phyloP scores from a whole-genome alignment of 345 rosid genomes.

The Brassica juncea region DNA sequence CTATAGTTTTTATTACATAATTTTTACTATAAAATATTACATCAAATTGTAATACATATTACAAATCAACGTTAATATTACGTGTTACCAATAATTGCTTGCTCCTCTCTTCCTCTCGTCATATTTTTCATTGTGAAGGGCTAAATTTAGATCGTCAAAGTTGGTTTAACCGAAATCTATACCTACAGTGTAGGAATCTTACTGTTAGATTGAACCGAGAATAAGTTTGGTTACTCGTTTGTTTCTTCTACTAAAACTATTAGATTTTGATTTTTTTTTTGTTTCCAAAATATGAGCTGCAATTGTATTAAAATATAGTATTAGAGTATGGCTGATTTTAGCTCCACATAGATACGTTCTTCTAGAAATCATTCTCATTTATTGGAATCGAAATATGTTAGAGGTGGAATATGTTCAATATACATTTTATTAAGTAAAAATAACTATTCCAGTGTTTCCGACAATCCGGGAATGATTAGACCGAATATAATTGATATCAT shows the following conservation, averaged over 20 bases:
- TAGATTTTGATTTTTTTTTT: not conserved
- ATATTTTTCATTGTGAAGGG: not conserved
- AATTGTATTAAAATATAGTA: not conserved
- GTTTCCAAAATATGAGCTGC: not conserved
- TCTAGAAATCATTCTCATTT: not conserved
- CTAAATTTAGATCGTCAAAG: not conserved
- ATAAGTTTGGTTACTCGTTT: not conserved
- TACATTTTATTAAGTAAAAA: not conserved
- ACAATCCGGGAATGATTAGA: conserved; percentile 25
- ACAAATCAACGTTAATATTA: no score
- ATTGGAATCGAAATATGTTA: not conserved
- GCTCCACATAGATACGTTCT: not conserved
- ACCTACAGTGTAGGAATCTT: not conserved
- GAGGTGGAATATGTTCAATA: conserved; percentile 1
- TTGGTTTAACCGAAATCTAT: not conserved
- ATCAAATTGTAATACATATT: no score
- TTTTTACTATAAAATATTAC: no score
- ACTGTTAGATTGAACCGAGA: not conserved
- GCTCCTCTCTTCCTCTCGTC: not conserved
- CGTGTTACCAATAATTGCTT: no score
- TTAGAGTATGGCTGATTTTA: not conserved
- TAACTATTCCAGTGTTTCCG: not conserved
- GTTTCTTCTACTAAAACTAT: not conserved
- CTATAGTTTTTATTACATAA: no score
- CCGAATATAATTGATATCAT: conserved; percentile 9